Percentiles rank a stretch among this genome's conserved stretches.
These are phyloP conservation scores for Fraxinus platypoda DNA, from an alignment of 305 asterid genomes.

Conservation along the genomic window DNA sequence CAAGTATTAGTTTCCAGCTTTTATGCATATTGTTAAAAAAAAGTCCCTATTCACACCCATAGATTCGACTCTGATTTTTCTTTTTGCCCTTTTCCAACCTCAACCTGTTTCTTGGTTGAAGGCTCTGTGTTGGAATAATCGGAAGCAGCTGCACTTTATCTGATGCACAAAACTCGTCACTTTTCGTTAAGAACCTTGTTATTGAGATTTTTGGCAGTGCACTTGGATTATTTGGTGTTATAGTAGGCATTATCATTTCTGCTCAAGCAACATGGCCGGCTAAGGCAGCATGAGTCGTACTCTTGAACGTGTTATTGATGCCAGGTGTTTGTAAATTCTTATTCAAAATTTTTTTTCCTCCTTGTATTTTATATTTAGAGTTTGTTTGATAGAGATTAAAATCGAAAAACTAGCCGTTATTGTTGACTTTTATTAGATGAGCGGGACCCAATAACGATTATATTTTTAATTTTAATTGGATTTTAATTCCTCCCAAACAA, in stretches of 20 bases:
- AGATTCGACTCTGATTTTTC: not conserved
- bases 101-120: slow-evolving; percentile 11
- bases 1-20: slow-evolving; percentile 32
- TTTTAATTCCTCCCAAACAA: too few relatives aligned
- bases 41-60: not conserved
- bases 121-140: slow-evolving; percentile 51
- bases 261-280: slow-evolving; percentile 68
- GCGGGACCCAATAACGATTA: too few relatives aligned
- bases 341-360: not conserved
- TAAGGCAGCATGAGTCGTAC: not conserved
- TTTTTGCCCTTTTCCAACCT: not conserved
- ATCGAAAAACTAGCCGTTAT: too few relatives aligned
- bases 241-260: slow-evolving; percentile 64
- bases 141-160: slow-evolving; percentile 62
- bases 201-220: slow-evolving; percentile 19
- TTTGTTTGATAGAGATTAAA: too few relatives aligned
- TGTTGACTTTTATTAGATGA: too few relatives aligned
- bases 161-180: slow-evolving; percentile 57
- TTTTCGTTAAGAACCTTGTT: slow-evolving; percentile 46
- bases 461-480: too few relatives aligned
- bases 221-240: slow-evolving; percentile 62
- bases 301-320: not conserved
- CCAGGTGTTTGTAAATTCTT: slow-evolving; percentile 13
- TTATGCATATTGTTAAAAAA: not conserved
- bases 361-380: not conserved